phyloP scores from a whole-genome alignment of 352 stramenopile genomes.

The Phytophthora agathidicida region DNA sequence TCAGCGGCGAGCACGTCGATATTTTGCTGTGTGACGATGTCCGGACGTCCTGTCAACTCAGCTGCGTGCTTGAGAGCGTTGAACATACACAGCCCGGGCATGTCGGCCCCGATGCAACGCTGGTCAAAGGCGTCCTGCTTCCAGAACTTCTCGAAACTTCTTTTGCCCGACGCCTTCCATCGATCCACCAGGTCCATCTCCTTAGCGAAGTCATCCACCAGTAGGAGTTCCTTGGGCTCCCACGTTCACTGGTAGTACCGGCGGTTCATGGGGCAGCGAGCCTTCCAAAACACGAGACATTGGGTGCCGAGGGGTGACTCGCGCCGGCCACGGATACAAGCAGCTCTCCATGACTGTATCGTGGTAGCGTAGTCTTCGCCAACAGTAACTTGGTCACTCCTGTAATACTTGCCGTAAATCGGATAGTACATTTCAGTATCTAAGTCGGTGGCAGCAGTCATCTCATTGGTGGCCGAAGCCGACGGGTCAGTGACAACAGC shows the following conservation, averaged over 20 bases:
- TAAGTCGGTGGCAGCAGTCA: too few relatives aligned
- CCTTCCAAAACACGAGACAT: conserved; percentile 2
- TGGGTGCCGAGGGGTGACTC: neutral
- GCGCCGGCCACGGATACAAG: neutral
- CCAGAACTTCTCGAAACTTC: neutral
- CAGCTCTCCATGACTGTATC: neutral
- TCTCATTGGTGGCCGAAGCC: too few relatives aligned
- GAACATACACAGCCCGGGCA: neutral
- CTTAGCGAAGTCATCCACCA: neutral
- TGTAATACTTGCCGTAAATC: conserved; percentile 5
- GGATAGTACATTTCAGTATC: neutral
- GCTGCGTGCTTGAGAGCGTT: neutral
- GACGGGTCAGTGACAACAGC: too few relatives aligned
- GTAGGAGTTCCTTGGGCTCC: neutral
- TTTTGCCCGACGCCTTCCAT: neutral
- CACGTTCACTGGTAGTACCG: neutral
- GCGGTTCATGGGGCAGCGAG: neutral
- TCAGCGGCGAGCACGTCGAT: conserved; percentile 10
- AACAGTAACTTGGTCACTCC: neutral
- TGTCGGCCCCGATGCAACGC: neutral
- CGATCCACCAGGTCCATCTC: conserved; percentile 4
- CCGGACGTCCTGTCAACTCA: neutral
- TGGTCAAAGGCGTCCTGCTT: neutral
- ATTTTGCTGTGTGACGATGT: neutral
- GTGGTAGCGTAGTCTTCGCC: neutral